Evolutionary conservation across 306 rosid species (phyloP).

Genomic region (Trifolium subterraneum): DNA sequence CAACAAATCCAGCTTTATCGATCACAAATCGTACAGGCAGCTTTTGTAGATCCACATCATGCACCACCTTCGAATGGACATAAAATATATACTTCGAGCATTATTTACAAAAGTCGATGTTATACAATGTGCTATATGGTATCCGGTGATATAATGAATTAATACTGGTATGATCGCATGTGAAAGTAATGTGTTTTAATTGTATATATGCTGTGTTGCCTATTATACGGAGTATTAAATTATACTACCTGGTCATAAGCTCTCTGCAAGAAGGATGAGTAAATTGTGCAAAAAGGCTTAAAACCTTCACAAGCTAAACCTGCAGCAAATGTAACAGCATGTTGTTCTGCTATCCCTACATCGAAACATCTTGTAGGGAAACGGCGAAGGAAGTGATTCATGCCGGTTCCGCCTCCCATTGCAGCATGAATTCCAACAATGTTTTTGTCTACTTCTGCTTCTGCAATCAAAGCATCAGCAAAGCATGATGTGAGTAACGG

Average conservation of each 20-base stretch:
- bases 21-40: slow-evolving; percentile 88
- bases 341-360: slow-evolving; percentile 97
- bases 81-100: slow-evolving; percentile 3
- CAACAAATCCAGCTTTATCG: slow-evolving; percentile 90
- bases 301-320: slow-evolving; percentile 92
- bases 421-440: slow-evolving; percentile 94
- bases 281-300: slow-evolving; percentile 85
- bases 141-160: background rate
- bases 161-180: background rate
- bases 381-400: slow-evolving; percentile 82
- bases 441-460: slow-evolving; percentile 84
- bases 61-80: slow-evolving; percentile 70
- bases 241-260: slow-evolving; percentile 81
- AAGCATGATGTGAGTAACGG: slow-evolving; percentile 79
- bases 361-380: slow-evolving; percentile 93
- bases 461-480: slow-evolving; percentile 88
- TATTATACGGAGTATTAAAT: background rate
- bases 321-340: slow-evolving; percentile 98
- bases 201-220: background rate
- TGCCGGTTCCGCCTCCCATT: slow-evolving; percentile 97
- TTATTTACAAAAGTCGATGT: background rate
- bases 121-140: background rate
- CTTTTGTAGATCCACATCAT: slow-evolving; percentile 94
- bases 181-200: background rate
- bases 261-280: slow-evolving; percentile 92